These are phyloP conservation scores for Aspergillus heteromorphus DNA, from an alignment of 495 filamentous ascomycete species.

Conservation along the genomic window DNA sequence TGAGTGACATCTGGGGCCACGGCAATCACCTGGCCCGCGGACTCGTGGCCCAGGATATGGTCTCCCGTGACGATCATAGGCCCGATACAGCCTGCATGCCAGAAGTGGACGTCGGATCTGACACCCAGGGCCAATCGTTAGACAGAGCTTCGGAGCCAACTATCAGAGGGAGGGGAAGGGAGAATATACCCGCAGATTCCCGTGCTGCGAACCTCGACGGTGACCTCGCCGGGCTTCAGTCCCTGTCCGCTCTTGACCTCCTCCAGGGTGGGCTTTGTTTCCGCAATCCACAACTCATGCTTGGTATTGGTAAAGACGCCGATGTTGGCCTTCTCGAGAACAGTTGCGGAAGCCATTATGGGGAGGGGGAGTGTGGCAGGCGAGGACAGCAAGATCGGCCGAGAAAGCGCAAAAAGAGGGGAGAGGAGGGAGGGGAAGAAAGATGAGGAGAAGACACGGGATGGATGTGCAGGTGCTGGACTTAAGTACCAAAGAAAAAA, in stretches of 20 bases:
- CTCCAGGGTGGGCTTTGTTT: constrained; percentile 68
- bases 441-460: constrained; percentile 3
- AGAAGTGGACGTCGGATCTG: constrained; percentile 93
- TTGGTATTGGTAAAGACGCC: constrained; percentile 91
- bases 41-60: constrained; percentile 91
- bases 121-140: constrained; percentile 4
- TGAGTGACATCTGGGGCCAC: constrained; percentile 69
- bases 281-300: constrained; percentile 86
- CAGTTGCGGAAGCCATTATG: constrained; percentile 34
- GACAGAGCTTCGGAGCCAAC: too few species aligned
- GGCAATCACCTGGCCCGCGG: constrained; percentile 75
- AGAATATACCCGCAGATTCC: constrained; percentile 79
- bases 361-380: background rate
- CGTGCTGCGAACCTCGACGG: constrained; percentile 78
- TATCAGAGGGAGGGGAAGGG: background rate
- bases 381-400: background rate
- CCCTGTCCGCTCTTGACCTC: constrained; percentile 63
- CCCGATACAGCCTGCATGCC: constrained; percentile 88
- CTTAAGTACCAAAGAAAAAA: background rate
- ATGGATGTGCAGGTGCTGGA: constrained; percentile 1
- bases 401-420: constrained; percentile 2
- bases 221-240: constrained; percentile 76
- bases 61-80: constrained; percentile 86
- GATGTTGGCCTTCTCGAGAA: constrained; percentile 71
- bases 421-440: constrained; percentile 6